These are phyloP conservation scores for Lepidopterella palustris DNA, from an alignment of 495 filamentous ascomycete genomes.

Conservation along the genomic window DNA sequence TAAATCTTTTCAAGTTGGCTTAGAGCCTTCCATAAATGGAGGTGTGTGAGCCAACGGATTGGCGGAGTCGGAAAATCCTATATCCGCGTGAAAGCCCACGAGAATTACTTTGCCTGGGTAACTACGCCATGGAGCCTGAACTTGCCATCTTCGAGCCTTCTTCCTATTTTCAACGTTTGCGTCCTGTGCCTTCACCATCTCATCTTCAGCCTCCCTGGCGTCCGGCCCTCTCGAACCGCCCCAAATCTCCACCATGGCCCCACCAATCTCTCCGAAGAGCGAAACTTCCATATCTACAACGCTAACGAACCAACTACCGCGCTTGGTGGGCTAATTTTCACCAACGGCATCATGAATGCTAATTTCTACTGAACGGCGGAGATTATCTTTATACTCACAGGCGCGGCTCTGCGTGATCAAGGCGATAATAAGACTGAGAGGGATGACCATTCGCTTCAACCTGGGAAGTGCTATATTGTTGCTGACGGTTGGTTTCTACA, in stretches of 20 bases:
- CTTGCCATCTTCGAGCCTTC: neutral
- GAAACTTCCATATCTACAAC: conserved; percentile 35
- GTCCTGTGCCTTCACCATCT: neutral
- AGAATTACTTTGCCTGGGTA: too few relatives aligned
- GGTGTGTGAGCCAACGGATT: too few relatives aligned
- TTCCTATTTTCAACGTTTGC: too few relatives aligned
- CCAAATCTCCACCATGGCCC: neutral
- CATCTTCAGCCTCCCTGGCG: neutral
- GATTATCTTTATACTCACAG: conserved; percentile 28
- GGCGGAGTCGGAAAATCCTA: too few relatives aligned
- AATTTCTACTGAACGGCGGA: conserved; percentile 37
- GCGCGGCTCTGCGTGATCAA: conserved; percentile 26
- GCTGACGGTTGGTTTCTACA: conserved; percentile 21
- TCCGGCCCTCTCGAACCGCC: neutral
- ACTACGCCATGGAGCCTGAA: neutral
- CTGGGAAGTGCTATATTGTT: conserved; percentile 29
- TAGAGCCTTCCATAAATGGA: too few relatives aligned
- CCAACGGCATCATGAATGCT: conserved; percentile 35
- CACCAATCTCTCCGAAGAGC: conserved; percentile 25
- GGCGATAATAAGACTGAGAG: conserved; percentile 26
- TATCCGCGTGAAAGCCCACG: too few relatives aligned
- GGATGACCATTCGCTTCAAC: conserved; percentile 28
- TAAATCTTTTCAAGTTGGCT: too few relatives aligned
- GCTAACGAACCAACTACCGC: conserved; percentile 24
- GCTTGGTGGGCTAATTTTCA: conserved; percentile 33